Evolutionary conservation across 768 basidiomycete genomes (phyloP).

Genomic region (Gelatoporia subvermispora): DNA sequence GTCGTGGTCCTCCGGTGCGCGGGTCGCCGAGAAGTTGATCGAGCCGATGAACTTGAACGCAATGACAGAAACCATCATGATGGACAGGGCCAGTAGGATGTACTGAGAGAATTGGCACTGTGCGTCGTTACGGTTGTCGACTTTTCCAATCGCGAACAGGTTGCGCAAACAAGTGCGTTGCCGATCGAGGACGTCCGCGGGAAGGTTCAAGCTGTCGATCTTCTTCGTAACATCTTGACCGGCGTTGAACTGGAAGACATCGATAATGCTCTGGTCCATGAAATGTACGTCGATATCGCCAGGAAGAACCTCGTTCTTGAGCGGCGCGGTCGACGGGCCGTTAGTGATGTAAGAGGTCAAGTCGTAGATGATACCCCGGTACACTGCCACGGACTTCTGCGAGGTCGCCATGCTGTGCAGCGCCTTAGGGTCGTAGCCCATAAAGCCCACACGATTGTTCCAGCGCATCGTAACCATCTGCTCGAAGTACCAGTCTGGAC

Average conservation of each 20-base stretch:
- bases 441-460: slow-evolving; percentile 80
- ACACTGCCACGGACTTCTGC: slow-evolving; percentile 74
- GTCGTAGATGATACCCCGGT: slow-evolving; percentile 84
- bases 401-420: slow-evolving; percentile 64
- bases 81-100: slow-evolving; percentile 82
- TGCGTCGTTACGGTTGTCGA: slow-evolving; percentile 87
- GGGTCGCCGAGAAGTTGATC: slow-evolving; percentile 71
- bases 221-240: slow-evolving; percentile 80
- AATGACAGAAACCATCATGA: slow-evolving; percentile 92
- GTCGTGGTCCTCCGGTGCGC: slow-evolving; percentile 91
- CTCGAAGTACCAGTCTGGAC: slow-evolving; percentile 99
- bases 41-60: slow-evolving; percentile 96
- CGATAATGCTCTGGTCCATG: slow-evolving; percentile 65
- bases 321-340: slow-evolving; percentile 49
- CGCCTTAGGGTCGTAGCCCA: slow-evolving; percentile 77
- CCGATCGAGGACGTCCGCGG: slow-evolving; percentile 50
- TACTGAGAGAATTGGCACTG: slow-evolving; percentile 91
- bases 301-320: slow-evolving; percentile 35
- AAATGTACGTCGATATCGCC: slow-evolving; percentile 47
- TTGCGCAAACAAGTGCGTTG: slow-evolving; percentile 92
- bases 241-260: slow-evolving; percentile 69
- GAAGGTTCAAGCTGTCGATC: slow-evolving; percentile 60
- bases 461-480: slow-evolving; percentile 91
- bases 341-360: slow-evolving; percentile 73
- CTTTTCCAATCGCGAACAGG: slow-evolving; percentile 84